Conservation (phyloP, 208 protist species). For the Crithidia sp. region DNA sequence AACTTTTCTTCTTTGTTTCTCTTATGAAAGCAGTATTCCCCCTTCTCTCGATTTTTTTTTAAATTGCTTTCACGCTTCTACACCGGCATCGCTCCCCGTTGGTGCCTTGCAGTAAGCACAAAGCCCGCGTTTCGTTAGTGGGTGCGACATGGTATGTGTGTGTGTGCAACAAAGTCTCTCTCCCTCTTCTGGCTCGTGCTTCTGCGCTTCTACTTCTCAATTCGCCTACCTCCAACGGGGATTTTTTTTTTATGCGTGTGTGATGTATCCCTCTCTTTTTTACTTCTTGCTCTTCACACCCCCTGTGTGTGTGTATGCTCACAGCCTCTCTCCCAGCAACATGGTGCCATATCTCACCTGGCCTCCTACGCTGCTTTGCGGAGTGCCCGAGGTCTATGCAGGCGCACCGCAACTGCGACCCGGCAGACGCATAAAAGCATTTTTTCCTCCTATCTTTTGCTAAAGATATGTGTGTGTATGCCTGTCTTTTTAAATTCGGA, state of each 20-base stretch:
- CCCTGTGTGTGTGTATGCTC: neutral
- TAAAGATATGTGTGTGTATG: no score
- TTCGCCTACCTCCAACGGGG: no score
- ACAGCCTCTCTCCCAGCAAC: no score
- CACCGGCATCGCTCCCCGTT: no score
- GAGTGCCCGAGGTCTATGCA: neutral
- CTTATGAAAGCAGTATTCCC: neutral
- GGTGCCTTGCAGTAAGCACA: no score
- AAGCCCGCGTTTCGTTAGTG: no score
- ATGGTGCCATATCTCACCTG: neutral
- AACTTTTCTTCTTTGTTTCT: neutral
- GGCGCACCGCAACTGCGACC: no score
- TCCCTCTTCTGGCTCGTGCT: no score
- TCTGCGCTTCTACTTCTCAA: no score
- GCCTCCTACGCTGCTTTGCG: neutral
- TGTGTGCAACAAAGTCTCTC: no score
- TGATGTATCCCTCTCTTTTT: neutral
- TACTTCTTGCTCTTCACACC: neutral
- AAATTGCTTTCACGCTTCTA: neutral
- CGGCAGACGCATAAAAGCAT: neutral
- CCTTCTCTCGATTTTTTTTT: neutral
- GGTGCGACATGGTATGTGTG: no score
- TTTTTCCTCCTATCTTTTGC: neutral
- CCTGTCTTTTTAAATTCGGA: neutral
- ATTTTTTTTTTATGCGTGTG: no score